phyloP scores from a whole-genome alignment of 257 asterid species.

The Nicotiana attenuata region DNA sequence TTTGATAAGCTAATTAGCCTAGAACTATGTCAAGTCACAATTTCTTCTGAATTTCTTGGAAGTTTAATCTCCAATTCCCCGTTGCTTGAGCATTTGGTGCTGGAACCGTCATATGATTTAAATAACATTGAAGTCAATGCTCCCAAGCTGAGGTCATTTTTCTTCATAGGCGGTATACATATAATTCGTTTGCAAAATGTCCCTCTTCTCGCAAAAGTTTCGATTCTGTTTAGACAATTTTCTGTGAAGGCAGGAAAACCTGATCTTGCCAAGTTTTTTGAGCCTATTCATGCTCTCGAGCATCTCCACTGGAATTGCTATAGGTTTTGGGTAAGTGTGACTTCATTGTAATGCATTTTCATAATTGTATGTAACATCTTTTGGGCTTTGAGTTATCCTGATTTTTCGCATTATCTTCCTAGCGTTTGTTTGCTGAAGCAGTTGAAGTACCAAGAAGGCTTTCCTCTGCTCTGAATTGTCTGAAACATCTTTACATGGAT shows the following conservation, averaged over 20 bases:
- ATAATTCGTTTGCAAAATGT: not conserved
- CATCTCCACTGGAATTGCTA: not conserved
- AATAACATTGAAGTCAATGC: not conserved
- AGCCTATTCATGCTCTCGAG: not conserved
- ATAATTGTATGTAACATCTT: not conserved
- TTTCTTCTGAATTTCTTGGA: not conserved
- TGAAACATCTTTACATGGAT: not conserved
- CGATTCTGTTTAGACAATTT: not conserved
- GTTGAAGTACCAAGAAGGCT: not conserved
- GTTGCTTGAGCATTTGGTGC: not conserved
- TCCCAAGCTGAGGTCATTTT: not conserved
- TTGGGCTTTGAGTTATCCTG: not conserved
- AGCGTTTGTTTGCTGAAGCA: not conserved
- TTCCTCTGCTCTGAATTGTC: not conserved
- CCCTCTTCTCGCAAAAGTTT: not conserved
- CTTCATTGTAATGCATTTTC: not conserved
- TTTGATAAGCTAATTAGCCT: not conserved
- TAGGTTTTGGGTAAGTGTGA: not conserved
- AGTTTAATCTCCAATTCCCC: not conserved
- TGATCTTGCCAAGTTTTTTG: not conserved
- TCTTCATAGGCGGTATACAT: not conserved
- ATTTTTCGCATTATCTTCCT: not conserved
- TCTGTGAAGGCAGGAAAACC: not conserved
- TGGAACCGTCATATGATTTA: not conserved
- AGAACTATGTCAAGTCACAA: not conserved